These are phyloP conservation scores for Coffea humblotiana DNA, from an alignment of 305 asterid species.

Conservation along the genomic window DNA sequence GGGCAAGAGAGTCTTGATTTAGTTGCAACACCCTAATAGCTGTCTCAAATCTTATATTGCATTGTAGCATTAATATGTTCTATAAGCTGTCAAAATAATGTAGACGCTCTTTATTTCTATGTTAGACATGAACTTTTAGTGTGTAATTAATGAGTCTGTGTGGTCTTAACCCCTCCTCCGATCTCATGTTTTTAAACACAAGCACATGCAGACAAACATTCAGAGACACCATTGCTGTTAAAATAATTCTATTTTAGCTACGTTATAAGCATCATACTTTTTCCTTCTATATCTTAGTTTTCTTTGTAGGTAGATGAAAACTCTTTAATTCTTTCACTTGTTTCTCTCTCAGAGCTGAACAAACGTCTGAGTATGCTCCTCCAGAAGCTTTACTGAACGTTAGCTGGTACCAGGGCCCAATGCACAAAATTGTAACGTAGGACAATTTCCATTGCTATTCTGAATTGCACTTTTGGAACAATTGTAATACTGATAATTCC, in stretches of 20 bases:
- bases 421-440: slow-evolving; percentile 69
- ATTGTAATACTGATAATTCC: neutral
- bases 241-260: neutral
- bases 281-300: neutral
- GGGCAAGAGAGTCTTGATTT: neutral
- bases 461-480: neutral
- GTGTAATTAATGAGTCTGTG: neutral
- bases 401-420: slow-evolving; percentile 81
- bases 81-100: neutral
- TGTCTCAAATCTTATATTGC: neutral
- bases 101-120: neutral
- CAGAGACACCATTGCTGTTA: neutral
- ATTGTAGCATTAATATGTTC: neutral
- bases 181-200: neutral
- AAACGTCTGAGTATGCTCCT: slow-evolving; percentile 88
- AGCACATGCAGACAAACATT: neutral
- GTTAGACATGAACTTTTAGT: neutral
- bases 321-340: slow-evolving; percentile 19
- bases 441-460: slow-evolving; percentile 33
- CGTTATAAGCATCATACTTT: neutral
- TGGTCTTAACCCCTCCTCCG: neutral
- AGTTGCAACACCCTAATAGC: neutral
- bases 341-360: slow-evolving; percentile 67
- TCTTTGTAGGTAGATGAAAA: neutral
- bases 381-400: slow-evolving; percentile 93